Conservation (phyloP, 163 green algal genomes). For the Scenedesmus sp. region DNA sequence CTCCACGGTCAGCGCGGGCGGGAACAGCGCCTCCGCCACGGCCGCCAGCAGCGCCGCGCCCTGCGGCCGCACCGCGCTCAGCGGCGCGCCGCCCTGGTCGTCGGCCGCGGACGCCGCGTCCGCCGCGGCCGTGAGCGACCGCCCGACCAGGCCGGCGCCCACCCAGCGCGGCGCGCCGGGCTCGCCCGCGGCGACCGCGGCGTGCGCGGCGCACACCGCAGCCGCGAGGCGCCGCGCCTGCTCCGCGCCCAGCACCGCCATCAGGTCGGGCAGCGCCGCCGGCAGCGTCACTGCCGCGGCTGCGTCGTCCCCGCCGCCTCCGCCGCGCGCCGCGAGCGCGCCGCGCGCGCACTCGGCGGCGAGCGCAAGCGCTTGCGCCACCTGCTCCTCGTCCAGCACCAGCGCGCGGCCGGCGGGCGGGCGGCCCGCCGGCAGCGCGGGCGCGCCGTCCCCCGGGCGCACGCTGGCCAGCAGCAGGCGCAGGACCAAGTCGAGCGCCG, state of each 20-base stretch:
- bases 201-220: not conserved
- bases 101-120: not conserved
- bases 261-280: conserved; percentile 1
- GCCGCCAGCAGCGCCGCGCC: not conserved
- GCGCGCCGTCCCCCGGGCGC: too few species aligned
- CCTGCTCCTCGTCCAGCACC: conserved; percentile 7
- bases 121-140: too few species aligned
- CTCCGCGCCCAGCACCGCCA: conserved; percentile 11
- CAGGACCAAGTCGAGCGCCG: conserved; percentile 18
- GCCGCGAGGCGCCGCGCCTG: not conserved
- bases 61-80: not conserved
- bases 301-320: not conserved
- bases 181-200: not conserved
- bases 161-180: too few species aligned
- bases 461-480: not conserved
- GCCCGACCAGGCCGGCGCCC: too few species aligned
- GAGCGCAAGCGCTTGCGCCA: not conserved
- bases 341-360: not conserved
- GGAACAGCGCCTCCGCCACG: conserved; percentile 8
- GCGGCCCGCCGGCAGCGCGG: not conserved
- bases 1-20: conserved; percentile 13
- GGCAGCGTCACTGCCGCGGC: conserved; percentile 2
- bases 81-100: not conserved
- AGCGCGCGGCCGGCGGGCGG: conserved; percentile 1
- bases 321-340: not conserved